Percentiles rank a stretch among this genome's conserved stretches.
Evolutionary conservation across 352 stramenopile species (phyloP).

Genomic region (Globisporangium abappressorium): DNA sequence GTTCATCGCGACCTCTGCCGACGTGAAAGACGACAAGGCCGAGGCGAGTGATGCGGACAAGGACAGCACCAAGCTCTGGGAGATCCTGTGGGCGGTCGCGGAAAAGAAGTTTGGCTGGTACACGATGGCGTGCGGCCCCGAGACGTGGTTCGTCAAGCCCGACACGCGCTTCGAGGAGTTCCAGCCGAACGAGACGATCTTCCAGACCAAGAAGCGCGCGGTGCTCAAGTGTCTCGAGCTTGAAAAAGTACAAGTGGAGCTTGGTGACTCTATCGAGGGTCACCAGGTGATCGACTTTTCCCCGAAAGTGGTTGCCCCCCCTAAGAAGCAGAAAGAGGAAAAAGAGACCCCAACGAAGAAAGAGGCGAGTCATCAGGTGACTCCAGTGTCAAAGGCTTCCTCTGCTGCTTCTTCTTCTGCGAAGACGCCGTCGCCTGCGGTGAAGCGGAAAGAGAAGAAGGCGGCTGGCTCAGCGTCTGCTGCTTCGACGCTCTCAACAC

Average conservation of each 20-base stretch:
- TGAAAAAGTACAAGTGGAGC: conserved; percentile 47
- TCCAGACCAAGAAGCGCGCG: conserved; percentile 73
- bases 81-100: conserved; percentile 60
- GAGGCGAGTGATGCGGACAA: conserved; percentile 13
- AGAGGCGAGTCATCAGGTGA: conserved; percentile 19
- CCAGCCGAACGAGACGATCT: conserved; percentile 75
- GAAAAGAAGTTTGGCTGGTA: conserved; percentile 67
- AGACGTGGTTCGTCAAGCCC: conserved; percentile 78
- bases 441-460: conserved; percentile 30
- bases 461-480: neutral
- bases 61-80: conserved; percentile 40
- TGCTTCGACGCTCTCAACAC: neutral
- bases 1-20: conserved; percentile 42
- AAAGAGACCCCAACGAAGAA: conserved; percentile 13
- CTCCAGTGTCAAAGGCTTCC: neutral
- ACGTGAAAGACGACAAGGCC: conserved; percentile 24
- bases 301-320: conserved; percentile 4
- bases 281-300: conserved; percentile 57
- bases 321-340: conserved; percentile 9
- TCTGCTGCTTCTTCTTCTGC: neutral
- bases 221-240: conserved; percentile 60
- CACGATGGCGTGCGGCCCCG: conserved; percentile 62
- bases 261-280: conserved; percentile 70
- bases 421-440: conserved; percentile 27
- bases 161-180: conserved; percentile 69